Evolutionary conservation across 768 basidiomycete species (phyloP), one percentile per base, ranked within the genome.

Genomic region (Macrocybe gigantea): DNA sequence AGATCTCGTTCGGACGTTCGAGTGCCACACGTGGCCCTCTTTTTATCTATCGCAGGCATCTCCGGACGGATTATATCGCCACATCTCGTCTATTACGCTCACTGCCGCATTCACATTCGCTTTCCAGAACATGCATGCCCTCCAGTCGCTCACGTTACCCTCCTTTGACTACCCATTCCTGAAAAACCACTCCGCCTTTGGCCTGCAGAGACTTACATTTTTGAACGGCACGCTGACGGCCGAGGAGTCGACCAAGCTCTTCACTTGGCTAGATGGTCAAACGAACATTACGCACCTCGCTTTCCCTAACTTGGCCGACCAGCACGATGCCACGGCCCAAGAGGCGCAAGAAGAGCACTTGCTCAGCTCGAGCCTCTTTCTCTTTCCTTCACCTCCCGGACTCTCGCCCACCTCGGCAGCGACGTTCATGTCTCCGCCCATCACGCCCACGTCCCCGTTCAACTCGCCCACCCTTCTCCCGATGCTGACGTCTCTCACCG

Each of bases 61-160:
- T 10, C 30, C 11, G 7, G 41, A 44, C 6, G 30, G 33, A 5
- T 31, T 48, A 29, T 38, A 51, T 3, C 31, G n/a, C 6, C 31
- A 10, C 15, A 38, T 44, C 12, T 9, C 51, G 11, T 51, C 52
- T 29, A 56, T 57, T 38, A 47, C 51, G n/a, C 59, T 71, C 13
- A 70, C 66, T 12, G 70, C 73, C 5, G 67, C 69, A 0, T 73
- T 76, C 48, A 69, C 70, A 2, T 57, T 71, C 39, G 72, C 70
- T 1, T 61, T 78, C 36, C 66, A 72, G 41, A 69, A 72, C 12
- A 76, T 78, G 76, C 63, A 66, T n/a, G 64, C 63, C 33, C 60
- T 78, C 10, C 66, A 61, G 6, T 57, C 66, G 12, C 59, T 75
- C 13, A 63, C 65, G 11, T 64, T 75, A 31, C 73, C 74, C 6